phyloP scores from a whole-genome alignment of 2,329 filamentous ascomycete genomes.

The Trichoderma cornu-damae region DNA sequence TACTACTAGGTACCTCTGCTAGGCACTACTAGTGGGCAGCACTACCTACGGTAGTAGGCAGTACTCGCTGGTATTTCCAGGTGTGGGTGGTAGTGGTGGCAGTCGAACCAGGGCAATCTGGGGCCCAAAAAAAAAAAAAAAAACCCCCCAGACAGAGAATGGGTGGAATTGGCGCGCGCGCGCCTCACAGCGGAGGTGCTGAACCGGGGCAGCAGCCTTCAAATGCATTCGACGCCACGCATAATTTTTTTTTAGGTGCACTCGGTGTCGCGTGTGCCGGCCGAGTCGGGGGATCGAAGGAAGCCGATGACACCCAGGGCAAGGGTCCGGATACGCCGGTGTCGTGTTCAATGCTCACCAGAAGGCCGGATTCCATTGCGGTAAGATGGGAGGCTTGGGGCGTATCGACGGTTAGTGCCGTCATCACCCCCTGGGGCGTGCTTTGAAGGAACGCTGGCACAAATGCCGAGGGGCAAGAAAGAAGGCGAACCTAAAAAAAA shows the following conservation, averaged over 20 bases:
- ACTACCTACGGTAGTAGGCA: no score
- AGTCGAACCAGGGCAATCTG: not conserved
- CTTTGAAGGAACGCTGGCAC: no score
- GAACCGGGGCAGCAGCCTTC: not conserved
- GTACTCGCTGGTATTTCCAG: no score
- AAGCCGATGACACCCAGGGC: not conserved
- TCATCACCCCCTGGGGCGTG: no score
- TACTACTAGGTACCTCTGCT: no score
- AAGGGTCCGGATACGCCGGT: constrained; percentile 7
- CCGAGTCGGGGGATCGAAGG: not conserved
- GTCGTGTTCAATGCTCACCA: not conserved
- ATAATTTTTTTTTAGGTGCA: not conserved
- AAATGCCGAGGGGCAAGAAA: no score
- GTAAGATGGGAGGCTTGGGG: no score
- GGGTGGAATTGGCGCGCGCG: no score
- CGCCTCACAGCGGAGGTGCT: not conserved
- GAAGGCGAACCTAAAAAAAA: no score
- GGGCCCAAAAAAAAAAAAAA: not conserved
- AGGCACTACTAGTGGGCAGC: no score
- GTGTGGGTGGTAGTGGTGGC: not conserved
- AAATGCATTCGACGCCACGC: not conserved
- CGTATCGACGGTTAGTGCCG: no score
- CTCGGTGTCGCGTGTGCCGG: not conserved
- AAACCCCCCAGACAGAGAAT: no score
- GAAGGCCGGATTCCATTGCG: not conserved